A percentile compares a stretch with the other conserved stretches of the same genome.
Conservation (phyloP, 2,329 filamentous ascomycete genomes). For the Aspergillus sp. region DNA sequence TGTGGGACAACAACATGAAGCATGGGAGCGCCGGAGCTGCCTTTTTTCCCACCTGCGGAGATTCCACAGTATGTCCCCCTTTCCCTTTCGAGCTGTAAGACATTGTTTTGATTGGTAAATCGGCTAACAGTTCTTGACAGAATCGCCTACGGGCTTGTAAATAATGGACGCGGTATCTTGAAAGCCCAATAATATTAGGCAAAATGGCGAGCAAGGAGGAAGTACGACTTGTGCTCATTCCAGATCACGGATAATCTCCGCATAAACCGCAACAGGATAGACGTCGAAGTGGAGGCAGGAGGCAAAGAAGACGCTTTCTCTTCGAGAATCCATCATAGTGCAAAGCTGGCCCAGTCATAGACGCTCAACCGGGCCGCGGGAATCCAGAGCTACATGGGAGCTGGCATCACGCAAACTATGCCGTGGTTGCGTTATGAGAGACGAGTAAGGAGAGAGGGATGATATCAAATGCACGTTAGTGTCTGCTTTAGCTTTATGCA, state of each 20-base stretch:
- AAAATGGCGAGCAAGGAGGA: neutral
- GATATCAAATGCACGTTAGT: neutral
- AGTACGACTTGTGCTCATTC: neutral
- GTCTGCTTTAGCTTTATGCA: neutral
- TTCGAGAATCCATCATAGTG: neutral
- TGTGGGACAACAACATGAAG: neutral
- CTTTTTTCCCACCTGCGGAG: too few species aligned
- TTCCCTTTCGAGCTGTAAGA: too few species aligned
- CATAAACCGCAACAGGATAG: neutral
- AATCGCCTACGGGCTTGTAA: too few species aligned
- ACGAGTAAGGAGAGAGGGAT: constrained; percentile 12
- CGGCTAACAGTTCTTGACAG: too few species aligned
- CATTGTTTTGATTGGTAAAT: too few species aligned
- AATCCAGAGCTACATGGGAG: neutral
- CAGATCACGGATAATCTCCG: neutral
- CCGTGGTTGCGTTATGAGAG: constrained; percentile 23
- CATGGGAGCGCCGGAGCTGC: too few species aligned
- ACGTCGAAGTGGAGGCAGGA: neutral
- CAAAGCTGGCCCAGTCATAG: neutral
- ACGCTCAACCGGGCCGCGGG: neutral
- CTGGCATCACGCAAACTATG: constrained; percentile 22
- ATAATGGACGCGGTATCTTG: too few species aligned
- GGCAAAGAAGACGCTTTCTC: neutral
- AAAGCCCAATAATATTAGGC: too few species aligned
- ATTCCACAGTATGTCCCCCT: too few species aligned